These are phyloP conservation scores for Drechslerella coelobrocha DNA, from an alignment of 2,329 filamentous ascomycete species.

Conservation along the genomic window DNA sequence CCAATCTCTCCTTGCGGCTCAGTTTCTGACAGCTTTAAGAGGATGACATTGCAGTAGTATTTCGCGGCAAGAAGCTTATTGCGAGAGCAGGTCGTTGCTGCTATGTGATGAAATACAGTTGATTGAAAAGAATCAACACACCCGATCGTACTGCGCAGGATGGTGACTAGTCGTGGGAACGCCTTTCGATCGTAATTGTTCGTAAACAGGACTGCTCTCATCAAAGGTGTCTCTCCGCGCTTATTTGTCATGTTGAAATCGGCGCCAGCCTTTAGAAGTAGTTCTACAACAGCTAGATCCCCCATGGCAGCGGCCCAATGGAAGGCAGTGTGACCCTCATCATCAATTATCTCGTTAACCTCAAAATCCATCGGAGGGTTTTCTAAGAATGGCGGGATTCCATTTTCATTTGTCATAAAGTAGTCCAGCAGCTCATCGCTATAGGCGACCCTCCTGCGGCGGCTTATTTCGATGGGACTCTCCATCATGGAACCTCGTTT, in stretches of 20 bases:
- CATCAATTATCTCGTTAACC: constrained; percentile 90
- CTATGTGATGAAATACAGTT: constrained; percentile 93
- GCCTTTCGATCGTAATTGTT: constrained; percentile 95
- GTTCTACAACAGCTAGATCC: constrained; percentile 86
- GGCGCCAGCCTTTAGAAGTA: constrained; percentile 81
- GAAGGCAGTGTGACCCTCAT: constrained; percentile 87
- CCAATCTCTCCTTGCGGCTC: constrained; percentile 79
- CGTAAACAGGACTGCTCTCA: constrained; percentile 93
- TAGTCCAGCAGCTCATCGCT: constrained; percentile 94
- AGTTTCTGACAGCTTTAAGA: constrained; percentile 83
- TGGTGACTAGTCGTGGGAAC: constrained; percentile 81
- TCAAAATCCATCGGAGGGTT: constrained; percentile 85
- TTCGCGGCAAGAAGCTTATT: constrained; percentile 87
- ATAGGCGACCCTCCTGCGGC: constrained; percentile 82
- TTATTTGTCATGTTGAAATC: constrained; percentile 73
- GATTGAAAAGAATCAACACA: constrained; percentile 79
- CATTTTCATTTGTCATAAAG: constrained; percentile 84
- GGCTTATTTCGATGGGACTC: constrained; percentile 68
- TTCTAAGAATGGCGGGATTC: constrained; percentile 74
- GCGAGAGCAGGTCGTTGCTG: constrained; percentile 82
- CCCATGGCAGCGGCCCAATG: constrained; percentile 99
- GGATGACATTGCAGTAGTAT: constrained; percentile 90
- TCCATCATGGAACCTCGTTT: constrained; percentile 74
- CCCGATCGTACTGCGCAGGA: constrained; percentile 81
- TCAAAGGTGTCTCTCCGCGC: constrained; percentile 85